Percentiles rank a stretch among this genome's conserved stretches.
These are phyloP conservation scores for Leishmania mexicana DNA, from an alignment of 208 protist genomes.

Conservation along the genomic window DNA sequence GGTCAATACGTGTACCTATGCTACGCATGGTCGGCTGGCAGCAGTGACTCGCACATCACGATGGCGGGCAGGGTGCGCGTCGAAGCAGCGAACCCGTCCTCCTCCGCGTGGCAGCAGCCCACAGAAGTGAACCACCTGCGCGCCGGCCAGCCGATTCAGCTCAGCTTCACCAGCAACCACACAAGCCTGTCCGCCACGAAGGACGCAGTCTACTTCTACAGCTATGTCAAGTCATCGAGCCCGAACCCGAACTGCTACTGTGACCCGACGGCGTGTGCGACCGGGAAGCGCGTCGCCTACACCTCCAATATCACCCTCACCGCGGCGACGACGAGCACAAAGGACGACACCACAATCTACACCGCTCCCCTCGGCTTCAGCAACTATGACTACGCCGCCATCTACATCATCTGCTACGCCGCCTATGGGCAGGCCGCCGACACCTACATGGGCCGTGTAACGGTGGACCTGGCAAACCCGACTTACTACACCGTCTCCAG, in stretches of 20 bases:
- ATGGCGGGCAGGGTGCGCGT: constrained; percentile 62
- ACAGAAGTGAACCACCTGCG: constrained; percentile 36
- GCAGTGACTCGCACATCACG: constrained; percentile 39
- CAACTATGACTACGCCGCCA: constrained; percentile 71
- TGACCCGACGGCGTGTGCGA: constrained; percentile 53
- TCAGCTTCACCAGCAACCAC: constrained; percentile 55
- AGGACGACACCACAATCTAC: constrained; percentile 37
- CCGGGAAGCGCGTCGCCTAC: constrained; percentile 43
- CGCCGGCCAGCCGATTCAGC: constrained; percentile 43
- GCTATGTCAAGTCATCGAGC: constrained; percentile 42
- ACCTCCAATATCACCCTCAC: constrained; percentile 22
- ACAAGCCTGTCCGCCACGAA: constrained; percentile 31
- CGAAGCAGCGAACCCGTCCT: constrained; percentile 42
- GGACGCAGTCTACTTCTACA: constrained; percentile 85
- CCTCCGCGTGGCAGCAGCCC: constrained; percentile 30
- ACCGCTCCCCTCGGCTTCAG: constrained; percentile 63
- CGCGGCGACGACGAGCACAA: constrained; percentile 20
- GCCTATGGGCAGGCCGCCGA: constrained; percentile 28
- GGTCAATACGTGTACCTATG: constrained; percentile 67
- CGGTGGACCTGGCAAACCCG: constrained; percentile 73
- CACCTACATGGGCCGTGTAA: constrained; percentile 78
- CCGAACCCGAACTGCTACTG: constrained; percentile 78
- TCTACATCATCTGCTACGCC: constrained; percentile 86
- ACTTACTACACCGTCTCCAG: constrained; percentile 82
- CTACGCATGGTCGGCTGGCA: constrained; percentile 61